Base-by-base conservation (phyloP, 2,329 filamentous ascomycete genomes). In the Didymella lethalis region DNA sequence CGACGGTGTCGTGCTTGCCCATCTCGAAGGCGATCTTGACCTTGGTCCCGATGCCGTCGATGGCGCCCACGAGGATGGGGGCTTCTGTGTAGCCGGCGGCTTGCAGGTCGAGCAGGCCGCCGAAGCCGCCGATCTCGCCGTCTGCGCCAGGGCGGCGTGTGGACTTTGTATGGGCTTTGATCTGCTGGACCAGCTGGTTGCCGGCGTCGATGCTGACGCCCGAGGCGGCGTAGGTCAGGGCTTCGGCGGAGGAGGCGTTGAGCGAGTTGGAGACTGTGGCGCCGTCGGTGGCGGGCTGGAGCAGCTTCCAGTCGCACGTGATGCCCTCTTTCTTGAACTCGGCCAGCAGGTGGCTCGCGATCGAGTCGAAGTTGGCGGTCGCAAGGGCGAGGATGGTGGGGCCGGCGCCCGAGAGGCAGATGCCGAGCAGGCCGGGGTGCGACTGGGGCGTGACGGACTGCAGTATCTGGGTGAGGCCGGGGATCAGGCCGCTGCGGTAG, bases 31-130 rank as follows among this genome's bases (percentile, higher is more conserved):
- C 95, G 71, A 99, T 92, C 84, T 96, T 96, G 69, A 98, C 89
- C 82, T 98, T 98, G 48, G 94, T 98, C 59, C 94, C 95, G 36
- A 98, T 93, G 51, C 95, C 95, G 74, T 99, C 95, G 64, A 97
- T 98, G 60, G 93, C 93, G 54, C 91, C 91, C n/a, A 98, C 92
- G 26, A 98, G 80, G 56, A 93, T 89, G 11, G 94, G 93, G 0
- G 90, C 86, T 58, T 87, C 83, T 6, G 84, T 81, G 73, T 92
- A 96, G 51, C 91, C 90, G 12, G 91, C 90, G 48, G 86, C 85
- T 7, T 88, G 82, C 14, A 97, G 83, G 74, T 95, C 90, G 61
- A 96, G 88, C 65, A 92, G 88, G 31, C 95, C 95, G 48, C 95
- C 95, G 70, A 99, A 99, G 2, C 95, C 95, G 59, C 95, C 95